Base-by-base conservation (phyloP, 345 rosid genomes). In the Hypericum androsaemum region DNA sequence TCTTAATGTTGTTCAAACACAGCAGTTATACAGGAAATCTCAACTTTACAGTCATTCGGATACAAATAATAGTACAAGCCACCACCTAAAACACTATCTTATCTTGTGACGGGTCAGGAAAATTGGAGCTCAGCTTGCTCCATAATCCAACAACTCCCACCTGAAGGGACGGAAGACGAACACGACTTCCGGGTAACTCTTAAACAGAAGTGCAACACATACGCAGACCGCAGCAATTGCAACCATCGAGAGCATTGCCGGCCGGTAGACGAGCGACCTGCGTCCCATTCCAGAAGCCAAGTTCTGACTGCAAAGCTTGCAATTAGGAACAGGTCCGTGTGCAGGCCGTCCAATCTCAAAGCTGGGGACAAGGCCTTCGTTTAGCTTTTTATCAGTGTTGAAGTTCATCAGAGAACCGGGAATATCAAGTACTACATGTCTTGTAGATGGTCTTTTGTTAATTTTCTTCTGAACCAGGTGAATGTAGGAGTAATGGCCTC, bases 201-300 rank as follows among this genome's bases (percentile, higher is more conserved):
- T 94, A 74, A 94, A 94, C 43, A 88, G 75, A 53, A 94, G 95
- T 8, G 99, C 97, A 39, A 94, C 97, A 17, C 97, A 94, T 40
- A 88, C 99, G 5, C 99, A 94, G 14, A 88, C 99, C 0, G 95
- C 95, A n/a, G 97, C 99, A 10, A 94, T 71, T 6, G 87, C 89
- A 67, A 94, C 88, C 97, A 88, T 86, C 10, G 97, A 88, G 48
- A 94, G 73, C 99, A 94, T 82, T 13, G 99, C 85, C 0, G 99
- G 99, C 74, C 89, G 80, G 77, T 88, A 94, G 28, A 74, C 69
- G 37, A 85, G 72, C 43, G 94, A 74, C 73, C 77, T 69, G 40
- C 81, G 63, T 41, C 69, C 37, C 16, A 72, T 49, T 62, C 81
- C 78, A 48, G 65, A 80, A 41, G 74, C 75, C 52, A 70, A 50